A percentile compares a stretch with the other conserved stretches of the same genome.
Conservation (phyloP, 352 stramenopile genomes). For the Salisapilia sapeloensis region DNA sequence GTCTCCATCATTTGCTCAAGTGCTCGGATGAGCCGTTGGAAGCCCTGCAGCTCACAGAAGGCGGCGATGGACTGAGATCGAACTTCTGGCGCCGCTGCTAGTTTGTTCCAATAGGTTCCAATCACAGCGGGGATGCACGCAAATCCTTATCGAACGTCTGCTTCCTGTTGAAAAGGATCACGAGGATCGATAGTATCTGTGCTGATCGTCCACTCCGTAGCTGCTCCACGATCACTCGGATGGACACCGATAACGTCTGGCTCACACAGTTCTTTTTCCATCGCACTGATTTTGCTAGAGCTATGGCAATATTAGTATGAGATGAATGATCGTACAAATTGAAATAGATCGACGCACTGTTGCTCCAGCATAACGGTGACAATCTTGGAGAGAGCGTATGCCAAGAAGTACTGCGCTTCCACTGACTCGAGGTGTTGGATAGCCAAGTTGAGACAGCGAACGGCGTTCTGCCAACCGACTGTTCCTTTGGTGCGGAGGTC, state of each 20-base stretch:
- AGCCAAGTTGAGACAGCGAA: conserved; percentile 68
- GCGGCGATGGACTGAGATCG: conserved; percentile 64
- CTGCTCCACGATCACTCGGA: conserved; percentile 56
- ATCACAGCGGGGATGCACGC: conserved; percentile 66
- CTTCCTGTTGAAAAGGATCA: conserved; percentile 82
- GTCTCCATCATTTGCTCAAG: conserved; percentile 53
- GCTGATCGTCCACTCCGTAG: conserved; percentile 50
- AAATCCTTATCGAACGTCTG: conserved; percentile 82
- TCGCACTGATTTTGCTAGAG: conserved; percentile 71
- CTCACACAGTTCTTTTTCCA: conserved; percentile 77
- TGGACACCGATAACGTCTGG: conserved; percentile 45
- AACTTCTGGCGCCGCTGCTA: conserved; percentile 60
- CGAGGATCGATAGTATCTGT: conserved; percentile 44
- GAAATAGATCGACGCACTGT: conserved; percentile 31
- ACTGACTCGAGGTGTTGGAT: conserved; percentile 42
- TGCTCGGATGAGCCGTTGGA: conserved; percentile 49
- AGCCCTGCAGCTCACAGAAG: conserved; percentile 73
- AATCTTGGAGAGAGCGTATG: conserved; percentile 62
- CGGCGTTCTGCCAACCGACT: conserved; percentile 79
- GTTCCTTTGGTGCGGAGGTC: conserved; percentile 80
- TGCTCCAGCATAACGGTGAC: conserved; percentile 84
- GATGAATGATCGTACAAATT: conserved; percentile 2
- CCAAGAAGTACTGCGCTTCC: conserved; percentile 63
- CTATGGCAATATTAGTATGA: conserved; percentile 12
- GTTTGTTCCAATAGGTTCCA: conserved; percentile 82